Conservation (phyloP, 2,329 filamentous ascomycete species). For the Zymoseptoria pseudotritici region DNA sequence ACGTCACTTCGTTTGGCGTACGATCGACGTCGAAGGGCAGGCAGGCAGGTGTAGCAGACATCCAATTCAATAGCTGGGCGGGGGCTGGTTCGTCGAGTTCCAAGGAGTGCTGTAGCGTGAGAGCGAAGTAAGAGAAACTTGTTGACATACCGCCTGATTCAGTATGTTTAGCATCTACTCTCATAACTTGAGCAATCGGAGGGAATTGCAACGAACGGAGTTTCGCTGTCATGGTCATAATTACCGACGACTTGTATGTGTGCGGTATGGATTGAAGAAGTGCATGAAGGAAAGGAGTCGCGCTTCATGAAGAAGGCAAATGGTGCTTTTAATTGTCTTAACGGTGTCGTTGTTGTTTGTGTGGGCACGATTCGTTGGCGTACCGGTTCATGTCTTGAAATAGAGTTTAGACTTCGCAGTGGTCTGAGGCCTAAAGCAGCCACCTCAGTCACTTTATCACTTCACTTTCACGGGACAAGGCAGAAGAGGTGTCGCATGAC, state of each 20-base stretch:
- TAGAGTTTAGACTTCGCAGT: neutral
- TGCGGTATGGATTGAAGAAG: neutral
- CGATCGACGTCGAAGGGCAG: slow-evolving; percentile 2
- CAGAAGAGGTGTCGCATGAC: neutral
- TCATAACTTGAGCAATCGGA: neutral
- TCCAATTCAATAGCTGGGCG: neutral
- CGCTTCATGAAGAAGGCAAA: neutral
- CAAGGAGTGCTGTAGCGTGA: neutral
- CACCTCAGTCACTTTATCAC: neutral
- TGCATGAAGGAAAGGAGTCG: neutral
- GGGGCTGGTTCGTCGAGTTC: neutral
- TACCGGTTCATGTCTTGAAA: neutral
- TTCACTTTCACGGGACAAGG: neutral
- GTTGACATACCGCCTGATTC: neutral
- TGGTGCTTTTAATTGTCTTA: neutral
- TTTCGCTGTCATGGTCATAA: neutral
- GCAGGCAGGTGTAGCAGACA: neutral
- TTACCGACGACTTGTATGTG: neutral
- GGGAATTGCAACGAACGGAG: neutral
- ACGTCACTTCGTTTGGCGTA: neutral
- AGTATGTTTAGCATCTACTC: neutral
- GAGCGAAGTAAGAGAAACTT: neutral
- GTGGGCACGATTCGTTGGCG: neutral
- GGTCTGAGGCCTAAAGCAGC: neutral
- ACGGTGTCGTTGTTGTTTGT: neutral